phyloP scores from a whole-genome alignment of 208 protist species.

The Lotmaria passim region DNA sequence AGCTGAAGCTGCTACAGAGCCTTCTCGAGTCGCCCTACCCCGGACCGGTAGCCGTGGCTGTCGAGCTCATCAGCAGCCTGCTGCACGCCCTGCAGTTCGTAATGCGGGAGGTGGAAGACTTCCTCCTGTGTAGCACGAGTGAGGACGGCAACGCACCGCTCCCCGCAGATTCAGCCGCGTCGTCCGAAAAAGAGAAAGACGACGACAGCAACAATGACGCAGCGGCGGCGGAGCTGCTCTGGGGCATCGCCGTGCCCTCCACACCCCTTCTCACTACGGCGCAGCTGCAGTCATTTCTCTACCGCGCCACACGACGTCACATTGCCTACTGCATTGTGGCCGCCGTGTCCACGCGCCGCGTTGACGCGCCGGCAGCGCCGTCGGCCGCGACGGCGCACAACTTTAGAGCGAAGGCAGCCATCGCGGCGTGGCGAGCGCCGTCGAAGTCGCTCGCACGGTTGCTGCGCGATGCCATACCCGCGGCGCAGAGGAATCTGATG shows the following conservation, averaged over 20 bases:
- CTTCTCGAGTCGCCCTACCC: slow-evolving; percentile 52
- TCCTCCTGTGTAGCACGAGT: slow-evolving; percentile 3
- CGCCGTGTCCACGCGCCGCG: slow-evolving; percentile 23
- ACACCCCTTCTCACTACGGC: slow-evolving; percentile 40
- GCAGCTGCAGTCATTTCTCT: slow-evolving; percentile 50
- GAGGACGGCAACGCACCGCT: neutral
- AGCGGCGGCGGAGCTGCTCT: slow-evolving; percentile 6
- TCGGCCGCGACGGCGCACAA: neutral
- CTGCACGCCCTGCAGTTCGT: slow-evolving; percentile 44
- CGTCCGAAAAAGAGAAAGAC: neutral
- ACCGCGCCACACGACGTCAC: slow-evolving; percentile 51
- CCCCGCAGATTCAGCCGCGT: neutral
- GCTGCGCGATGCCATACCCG: slow-evolving; percentile 18
- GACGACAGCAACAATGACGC: neutral
- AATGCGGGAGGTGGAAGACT: slow-evolving; percentile 23
- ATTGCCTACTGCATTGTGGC: slow-evolving; percentile 46
- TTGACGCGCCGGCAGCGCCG: slow-evolving; percentile 10
- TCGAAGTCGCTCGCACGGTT: neutral
- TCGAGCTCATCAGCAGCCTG: slow-evolving; percentile 54
- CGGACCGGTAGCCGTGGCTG: slow-evolving; percentile 55
- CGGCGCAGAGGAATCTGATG: slow-evolving; percentile 14
- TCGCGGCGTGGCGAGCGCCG: slow-evolving; percentile 19
- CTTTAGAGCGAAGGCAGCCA: neutral
- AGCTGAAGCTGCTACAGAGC: slow-evolving; percentile 45
- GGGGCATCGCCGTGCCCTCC: slow-evolving; percentile 30